These are phyloP conservation scores for Ramaria sp. DNA, from an alignment of 768 basidiomycete genomes.

Conservation along the genomic window DNA sequence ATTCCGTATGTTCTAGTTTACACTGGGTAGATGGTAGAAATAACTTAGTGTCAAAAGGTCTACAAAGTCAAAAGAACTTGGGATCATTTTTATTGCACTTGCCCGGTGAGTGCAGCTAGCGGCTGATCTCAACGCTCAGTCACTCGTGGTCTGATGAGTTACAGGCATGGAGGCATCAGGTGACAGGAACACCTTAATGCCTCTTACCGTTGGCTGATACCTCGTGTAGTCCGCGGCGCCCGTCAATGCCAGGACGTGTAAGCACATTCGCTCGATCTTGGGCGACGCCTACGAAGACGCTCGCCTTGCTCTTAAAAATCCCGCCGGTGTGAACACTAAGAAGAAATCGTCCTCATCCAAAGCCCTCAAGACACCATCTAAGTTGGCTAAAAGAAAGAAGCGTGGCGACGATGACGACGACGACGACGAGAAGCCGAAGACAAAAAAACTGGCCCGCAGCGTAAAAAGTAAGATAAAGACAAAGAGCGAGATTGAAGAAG, in stretches of 20 bases:
- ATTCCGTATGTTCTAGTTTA: slow-evolving; percentile 4
- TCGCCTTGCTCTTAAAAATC: slow-evolving; percentile 22
- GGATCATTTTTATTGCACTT: slow-evolving; percentile 35
- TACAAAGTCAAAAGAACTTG: slow-evolving; percentile 30
- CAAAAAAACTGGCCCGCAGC: slow-evolving; percentile 1
- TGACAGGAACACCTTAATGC: neutral
- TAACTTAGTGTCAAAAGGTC: slow-evolving; percentile 9
- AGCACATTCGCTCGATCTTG: slow-evolving; percentile 33
- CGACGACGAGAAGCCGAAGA: slow-evolving; percentile 10
- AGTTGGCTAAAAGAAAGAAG: slow-evolving; percentile 3
- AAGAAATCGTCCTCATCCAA: neutral
- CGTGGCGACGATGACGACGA: slow-evolving; percentile 7
- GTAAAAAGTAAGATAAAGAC: neutral
- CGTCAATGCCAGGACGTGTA: slow-evolving; percentile 38
- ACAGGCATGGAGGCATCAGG: slow-evolving; percentile 13
- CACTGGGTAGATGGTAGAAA: slow-evolving; percentile 23
- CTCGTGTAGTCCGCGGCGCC: slow-evolving; percentile 16
- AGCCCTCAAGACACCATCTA: no score
- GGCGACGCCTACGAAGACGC: slow-evolving; percentile 38
- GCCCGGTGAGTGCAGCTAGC: slow-evolving; percentile 21
- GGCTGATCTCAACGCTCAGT: neutral
- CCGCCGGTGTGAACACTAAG: slow-evolving; percentile 13
- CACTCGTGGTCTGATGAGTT: neutral
- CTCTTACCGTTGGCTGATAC: neutral
- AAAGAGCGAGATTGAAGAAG: slow-evolving; percentile 3